Conservation (phyloP, 2,329 filamentous ascomycete genomes). For the Juglanconis sp. region DNA sequence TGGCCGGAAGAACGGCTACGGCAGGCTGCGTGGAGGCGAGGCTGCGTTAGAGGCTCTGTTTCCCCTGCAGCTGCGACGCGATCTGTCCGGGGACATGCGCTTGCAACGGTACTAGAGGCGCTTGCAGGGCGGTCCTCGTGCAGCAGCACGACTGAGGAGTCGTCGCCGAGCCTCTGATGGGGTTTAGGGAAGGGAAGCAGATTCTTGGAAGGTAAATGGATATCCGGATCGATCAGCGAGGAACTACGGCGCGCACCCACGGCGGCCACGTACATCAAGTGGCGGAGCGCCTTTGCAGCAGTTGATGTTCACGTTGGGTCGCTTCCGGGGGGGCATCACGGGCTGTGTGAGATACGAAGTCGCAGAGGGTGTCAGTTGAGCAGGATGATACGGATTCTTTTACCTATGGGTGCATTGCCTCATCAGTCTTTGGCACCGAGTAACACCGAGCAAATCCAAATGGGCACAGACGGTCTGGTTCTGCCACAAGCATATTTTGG, state of each 20-base stretch:
- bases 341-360: background rate
- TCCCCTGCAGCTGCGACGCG: background rate
- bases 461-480: background rate
- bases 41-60: background rate
- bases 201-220: background rate
- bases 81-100: background rate
- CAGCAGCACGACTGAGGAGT: background rate
- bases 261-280: constrained; percentile 2
- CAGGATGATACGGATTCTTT: too few species aligned
- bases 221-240: background rate
- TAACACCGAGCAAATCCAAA: background rate
- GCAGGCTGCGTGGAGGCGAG: background rate
- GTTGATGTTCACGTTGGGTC: background rate
- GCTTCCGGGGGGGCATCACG: background rate
- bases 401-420: too few species aligned
- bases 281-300: constrained; percentile 8
- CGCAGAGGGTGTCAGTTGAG: too few species aligned
- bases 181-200: background rate
- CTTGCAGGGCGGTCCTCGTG: background rate
- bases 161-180: background rate
- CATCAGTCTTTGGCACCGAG: background rate
- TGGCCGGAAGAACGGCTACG: background rate
- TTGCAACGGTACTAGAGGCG: background rate
- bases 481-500: too few species aligned
- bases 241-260: background rate